Base-by-base conservation (phyloP, 2,329 filamentous ascomycete species). In the Gremmenia infestans region DNA sequence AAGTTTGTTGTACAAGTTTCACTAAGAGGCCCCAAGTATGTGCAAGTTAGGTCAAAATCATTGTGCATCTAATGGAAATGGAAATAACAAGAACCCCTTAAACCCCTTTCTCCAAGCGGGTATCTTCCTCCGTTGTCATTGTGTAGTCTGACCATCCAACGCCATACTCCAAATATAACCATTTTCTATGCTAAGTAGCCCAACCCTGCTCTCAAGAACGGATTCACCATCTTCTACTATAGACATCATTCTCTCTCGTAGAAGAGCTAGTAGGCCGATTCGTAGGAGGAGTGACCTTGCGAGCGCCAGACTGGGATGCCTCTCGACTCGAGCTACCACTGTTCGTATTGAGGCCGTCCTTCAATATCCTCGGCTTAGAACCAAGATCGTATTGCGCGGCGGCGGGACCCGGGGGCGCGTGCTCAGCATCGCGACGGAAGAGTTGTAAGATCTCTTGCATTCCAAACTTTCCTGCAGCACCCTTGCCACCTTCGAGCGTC, bases 381-480 rank as follows among this genome's bases (percentile, higher is more conserved):
- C 53, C 60, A 4, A 68, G 39, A 53, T 65, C 61, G 57, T 66
- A 66, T 5, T 54, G 47, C 4, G 40, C 52, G 17, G 54, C 53
- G 40, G 48, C 46, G n/a, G 53, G 43, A 7, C 43, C 46, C 2
- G 63, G 60, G 32, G 61, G 61, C 17, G 63, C 55, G 46, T 68
- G 60, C 28, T 70, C 68, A 5, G 67, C 68, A 62, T 70, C 68
- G 14, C 68, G 61, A 48, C 64, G 61, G 57, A 99, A 99, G 55
- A 99, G 80, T 50, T 89, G 86, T 72, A 99, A 80, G 71, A 99
- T 95, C 73, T 99, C 94, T 69, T 91, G 87, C 82, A 97, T 86
- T 48, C 87, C 90, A 50, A 99, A 78, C 75, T 97, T 97, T 70
- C 89, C 83, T 15, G 85, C 81, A 54, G 76, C 82, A 58, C 87